Percentiles rank a stretch among this genome's conserved stretches.
These are phyloP conservation scores for Yamadazyma sp. DNA, from an alignment of 1,139 yeast species.

Conservation along the genomic window DNA sequence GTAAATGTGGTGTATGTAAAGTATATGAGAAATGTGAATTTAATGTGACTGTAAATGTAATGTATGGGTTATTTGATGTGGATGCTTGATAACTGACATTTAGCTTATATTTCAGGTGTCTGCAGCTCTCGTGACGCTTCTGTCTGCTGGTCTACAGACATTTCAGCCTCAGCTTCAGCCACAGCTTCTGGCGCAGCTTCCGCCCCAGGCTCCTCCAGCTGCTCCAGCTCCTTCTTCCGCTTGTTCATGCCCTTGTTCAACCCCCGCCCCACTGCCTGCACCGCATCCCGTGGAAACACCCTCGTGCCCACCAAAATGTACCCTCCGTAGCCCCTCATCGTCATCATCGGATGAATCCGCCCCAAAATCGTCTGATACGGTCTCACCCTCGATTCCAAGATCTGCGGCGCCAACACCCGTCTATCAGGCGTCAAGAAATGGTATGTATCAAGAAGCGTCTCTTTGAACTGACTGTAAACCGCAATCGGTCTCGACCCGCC, in stretches of 20 bases:
- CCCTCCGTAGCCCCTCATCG: constrained; percentile 92
- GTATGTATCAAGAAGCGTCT: constrained; percentile 69
- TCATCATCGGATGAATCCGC: constrained; percentile 92
- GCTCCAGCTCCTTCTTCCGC: constrained; percentile 21
- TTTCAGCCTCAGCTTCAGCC: too few species aligned
- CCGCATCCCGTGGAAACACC: constrained; percentile 68
- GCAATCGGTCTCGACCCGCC: constrained; percentile 89
- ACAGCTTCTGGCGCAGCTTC: too few species aligned
- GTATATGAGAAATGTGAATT: too few species aligned
- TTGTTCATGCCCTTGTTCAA: constrained; percentile 39
- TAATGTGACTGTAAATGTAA: too few species aligned
- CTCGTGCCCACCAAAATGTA: constrained; percentile 76
- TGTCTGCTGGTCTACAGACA: too few species aligned
- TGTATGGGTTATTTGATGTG: too few species aligned
- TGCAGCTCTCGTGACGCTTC: too few species aligned
- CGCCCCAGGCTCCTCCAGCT: constrained; percentile 9
- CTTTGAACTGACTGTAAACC: constrained; percentile 79
- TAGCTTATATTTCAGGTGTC: not conserved
- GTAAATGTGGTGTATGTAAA: too few species aligned
- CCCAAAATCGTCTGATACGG: constrained; percentile 93
- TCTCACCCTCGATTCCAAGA: constrained; percentile 79
- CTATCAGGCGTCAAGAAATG: constrained; percentile 65
- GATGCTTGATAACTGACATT: too few species aligned
- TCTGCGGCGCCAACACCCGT: constrained; percentile 78
- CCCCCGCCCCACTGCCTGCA: constrained; percentile 59